Percentiles rank a stretch among this genome's conserved stretches.
These are phyloP conservation scores for Kluyveromyces dobzhanskii DNA, from an alignment of 805 yeast species.

Conservation along the genomic window DNA sequence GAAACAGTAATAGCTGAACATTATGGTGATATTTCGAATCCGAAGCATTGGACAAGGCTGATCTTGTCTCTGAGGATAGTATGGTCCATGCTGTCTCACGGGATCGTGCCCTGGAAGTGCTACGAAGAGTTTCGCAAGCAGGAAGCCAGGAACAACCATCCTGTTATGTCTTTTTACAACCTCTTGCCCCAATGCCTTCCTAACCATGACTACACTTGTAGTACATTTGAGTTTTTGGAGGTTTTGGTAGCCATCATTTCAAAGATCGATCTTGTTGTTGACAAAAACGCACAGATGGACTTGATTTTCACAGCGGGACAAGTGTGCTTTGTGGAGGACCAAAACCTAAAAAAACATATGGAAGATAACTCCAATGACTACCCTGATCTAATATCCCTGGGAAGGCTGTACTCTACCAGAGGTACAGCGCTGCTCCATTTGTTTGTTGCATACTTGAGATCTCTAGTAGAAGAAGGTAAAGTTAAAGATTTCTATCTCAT, in stretches of 20 bases:
- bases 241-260: conserved; percentile 25
- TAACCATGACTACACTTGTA: conserved; percentile 29
- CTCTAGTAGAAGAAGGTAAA: conserved; percentile 26
- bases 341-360: conserved; percentile 7
- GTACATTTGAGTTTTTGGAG: conserved; percentile 32
- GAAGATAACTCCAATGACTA: conserved; percentile 5
- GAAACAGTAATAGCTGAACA: conserved; percentile 16
- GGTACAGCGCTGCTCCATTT: conserved; percentile 29
- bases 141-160: conserved; percentile 18
- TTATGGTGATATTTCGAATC: conserved; percentile 16
- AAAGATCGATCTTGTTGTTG: conserved; percentile 25
- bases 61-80: conserved; percentile 26
- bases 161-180: conserved; percentile 28
- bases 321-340: conserved; percentile 28
- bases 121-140: conserved; percentile 21
- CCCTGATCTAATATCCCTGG: conserved; percentile 27
- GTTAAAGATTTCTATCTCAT: conserved; percentile 24
- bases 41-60: conserved; percentile 11
- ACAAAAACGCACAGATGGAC: conserved; percentile 25
- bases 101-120: conserved; percentile 31
- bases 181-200: conserved; percentile 29
- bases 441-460: conserved; percentile 29
- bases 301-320: conserved; percentile 31
- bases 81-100: conserved; percentile 30
- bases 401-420: conserved; percentile 27